Conservation (phyloP, 148 eudicot species). For the Bassia scoparia region DNA sequence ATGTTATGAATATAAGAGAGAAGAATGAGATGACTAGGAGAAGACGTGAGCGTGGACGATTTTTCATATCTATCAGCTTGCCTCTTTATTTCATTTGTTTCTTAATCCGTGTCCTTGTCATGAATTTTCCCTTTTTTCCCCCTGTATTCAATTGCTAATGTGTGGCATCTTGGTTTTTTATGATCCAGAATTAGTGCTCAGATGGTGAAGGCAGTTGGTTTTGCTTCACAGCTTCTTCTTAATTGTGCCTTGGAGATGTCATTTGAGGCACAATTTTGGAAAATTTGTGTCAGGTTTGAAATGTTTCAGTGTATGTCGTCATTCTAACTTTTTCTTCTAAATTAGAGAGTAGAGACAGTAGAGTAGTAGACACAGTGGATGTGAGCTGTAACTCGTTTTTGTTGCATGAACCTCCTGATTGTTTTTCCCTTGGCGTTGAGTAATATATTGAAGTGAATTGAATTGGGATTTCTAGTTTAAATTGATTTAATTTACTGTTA, state of each 20-base stretch:
- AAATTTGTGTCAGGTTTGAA: slow-evolving; percentile 87
- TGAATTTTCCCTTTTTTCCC: no score
- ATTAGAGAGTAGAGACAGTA: background rate
- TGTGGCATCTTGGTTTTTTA: slow-evolving; percentile 7
- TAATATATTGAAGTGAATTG: no score
- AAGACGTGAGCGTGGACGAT: background rate
- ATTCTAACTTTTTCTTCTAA: slow-evolving; percentile 2
- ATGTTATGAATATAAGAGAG: background rate
- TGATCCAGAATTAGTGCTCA: slow-evolving; percentile 42
- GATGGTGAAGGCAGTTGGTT: slow-evolving; percentile 50
- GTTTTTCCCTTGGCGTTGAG: no score
- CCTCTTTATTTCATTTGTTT: no score
- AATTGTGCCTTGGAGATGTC: slow-evolving; percentile 63
- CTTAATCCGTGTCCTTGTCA: no score
- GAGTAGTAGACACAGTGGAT: slow-evolving; percentile 12
- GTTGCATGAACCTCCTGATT: background rate
- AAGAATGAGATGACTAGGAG: background rate
- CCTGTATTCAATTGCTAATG: no score
- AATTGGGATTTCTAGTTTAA: no score
- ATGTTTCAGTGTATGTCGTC: slow-evolving; percentile 17
- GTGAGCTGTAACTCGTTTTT: slow-evolving; percentile 14
- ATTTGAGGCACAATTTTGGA: slow-evolving; percentile 74
- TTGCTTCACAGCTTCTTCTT: slow-evolving; percentile 92
- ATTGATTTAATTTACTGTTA: no score
- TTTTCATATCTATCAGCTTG: no score